These are phyloP conservation scores for Aspergillus kassunensis DNA, from an alignment of 495 filamentous ascomycete species.

Conservation along the genomic window DNA sequence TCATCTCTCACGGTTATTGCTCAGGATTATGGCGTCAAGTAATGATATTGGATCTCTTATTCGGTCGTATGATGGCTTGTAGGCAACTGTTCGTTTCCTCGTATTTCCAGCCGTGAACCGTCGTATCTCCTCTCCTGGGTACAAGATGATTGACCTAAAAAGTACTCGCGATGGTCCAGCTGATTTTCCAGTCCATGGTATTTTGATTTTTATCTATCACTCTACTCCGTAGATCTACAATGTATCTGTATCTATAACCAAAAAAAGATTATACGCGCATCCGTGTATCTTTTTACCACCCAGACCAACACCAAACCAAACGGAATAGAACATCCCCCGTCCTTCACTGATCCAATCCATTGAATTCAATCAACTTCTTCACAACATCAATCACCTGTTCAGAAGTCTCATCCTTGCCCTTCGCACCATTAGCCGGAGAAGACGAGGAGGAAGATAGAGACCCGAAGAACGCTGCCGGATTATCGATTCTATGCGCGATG, in stretches of 20 bases:
- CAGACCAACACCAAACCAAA: neutral
- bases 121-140: too few species aligned
- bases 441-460: conserved; percentile 13
- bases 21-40: conserved; percentile 18
- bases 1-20: conserved; percentile 11
- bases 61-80: neutral
- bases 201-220: too few species aligned
- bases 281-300: too few species aligned
- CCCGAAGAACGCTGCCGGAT: conserved; percentile 55
- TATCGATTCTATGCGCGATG: conserved; percentile 72
- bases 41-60: conserved; percentile 17
- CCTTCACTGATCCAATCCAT: conserved; percentile 75
- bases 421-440: conserved; percentile 9
- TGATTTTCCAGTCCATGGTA: too few species aligned
- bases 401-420: conserved; percentile 26
- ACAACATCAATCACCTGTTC: conserved; percentile 73
- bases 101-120: too few species aligned
- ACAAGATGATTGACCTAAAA: too few species aligned
- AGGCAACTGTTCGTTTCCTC: too few species aligned
- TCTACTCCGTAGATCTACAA: too few species aligned
- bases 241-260: too few species aligned
- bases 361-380: conserved; percentile 75
- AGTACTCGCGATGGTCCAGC: too few species aligned
- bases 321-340: neutral
- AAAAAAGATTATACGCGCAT: too few species aligned